Evolutionary conservation across 2,329 filamentous ascomycete genomes (phyloP).

Genomic region (Hirsutella thompsonii): DNA sequence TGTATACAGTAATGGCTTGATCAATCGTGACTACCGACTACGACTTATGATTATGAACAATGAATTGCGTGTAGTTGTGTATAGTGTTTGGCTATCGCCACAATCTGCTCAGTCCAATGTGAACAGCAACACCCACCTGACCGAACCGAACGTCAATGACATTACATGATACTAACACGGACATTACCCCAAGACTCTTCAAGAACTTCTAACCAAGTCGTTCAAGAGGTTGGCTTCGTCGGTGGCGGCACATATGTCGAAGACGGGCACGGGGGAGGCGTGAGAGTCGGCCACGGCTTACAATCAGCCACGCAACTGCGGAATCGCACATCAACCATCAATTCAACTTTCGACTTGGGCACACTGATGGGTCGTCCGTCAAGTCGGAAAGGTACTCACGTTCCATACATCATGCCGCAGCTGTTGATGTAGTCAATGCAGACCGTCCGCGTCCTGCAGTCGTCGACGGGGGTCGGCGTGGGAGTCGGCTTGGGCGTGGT

Average conservation of each 20-base stretch:
- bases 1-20: too few relatives aligned
- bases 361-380: too few relatives aligned
- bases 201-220: neutral
- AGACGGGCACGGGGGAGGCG: neutral
- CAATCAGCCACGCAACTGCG: neutral
- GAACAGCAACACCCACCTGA: too few relatives aligned
- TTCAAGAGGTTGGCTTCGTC: neutral
- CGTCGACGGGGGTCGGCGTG: neutral
- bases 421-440: constrained; percentile 1
- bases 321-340: neutral
- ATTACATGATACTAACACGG: neutral
- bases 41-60: too few relatives aligned
- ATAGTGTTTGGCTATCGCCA: too few relatives aligned
- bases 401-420: constrained; percentile 1
- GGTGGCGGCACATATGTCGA: neutral
- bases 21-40: too few relatives aligned
- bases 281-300: neutral
- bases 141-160: neutral
- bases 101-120: too few relatives aligned
- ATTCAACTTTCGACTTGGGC: too few relatives aligned
- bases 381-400: neutral
- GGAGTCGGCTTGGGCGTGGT: neutral
- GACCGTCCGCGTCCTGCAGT: neutral
- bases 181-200: neutral
- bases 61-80: too few relatives aligned